Evolutionary conservation across 208 protist species (phyloP).

Genomic region (Acanthamoeba polyphaga): DNA sequence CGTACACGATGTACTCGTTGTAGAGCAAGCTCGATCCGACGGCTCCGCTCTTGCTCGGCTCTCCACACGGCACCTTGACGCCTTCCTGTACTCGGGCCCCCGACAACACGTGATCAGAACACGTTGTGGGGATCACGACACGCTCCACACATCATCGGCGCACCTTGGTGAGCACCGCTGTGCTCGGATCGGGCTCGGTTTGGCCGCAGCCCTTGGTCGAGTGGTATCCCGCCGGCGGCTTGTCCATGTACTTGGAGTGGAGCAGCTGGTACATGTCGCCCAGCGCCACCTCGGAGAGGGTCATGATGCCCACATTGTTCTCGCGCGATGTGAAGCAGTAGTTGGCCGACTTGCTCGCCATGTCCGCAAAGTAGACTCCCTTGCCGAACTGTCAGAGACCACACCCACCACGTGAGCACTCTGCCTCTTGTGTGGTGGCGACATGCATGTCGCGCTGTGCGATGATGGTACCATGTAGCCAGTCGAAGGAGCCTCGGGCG

Average conservation of each 20-base stretch:
- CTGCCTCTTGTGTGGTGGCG: no score
- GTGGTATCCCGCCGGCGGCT: conserved; percentile 37
- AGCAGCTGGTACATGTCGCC: conserved; percentile 63
- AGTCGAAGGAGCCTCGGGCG: conserved; percentile 83
- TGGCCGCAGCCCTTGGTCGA: conserved; percentile 57
- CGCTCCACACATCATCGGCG: background rate
- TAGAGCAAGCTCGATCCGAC: conserved; percentile 59
- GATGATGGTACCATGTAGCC: conserved; percentile 86
- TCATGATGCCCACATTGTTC: conserved; percentile 67
- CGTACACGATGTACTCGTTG: conserved; percentile 83
- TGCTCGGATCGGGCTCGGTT: conserved; percentile 42
- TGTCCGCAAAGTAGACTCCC: conserved; percentile 79
- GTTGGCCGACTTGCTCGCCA: conserved; percentile 75
- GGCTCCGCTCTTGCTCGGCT: background rate
- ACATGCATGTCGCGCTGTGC: conserved; percentile 78
- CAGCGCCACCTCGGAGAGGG: conserved; percentile 79
- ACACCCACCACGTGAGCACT: no score
- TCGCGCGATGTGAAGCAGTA: conserved; percentile 52
- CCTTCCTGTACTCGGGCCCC: background rate
- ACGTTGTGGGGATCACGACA: background rate
- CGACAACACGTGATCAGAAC: no score
- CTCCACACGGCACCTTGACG: conserved; percentile 64
- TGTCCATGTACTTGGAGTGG: conserved; percentile 78
- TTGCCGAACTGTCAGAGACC: conserved; percentile 78
- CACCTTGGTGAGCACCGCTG: background rate